Base-by-base conservation (phyloP, 1,139 yeast species). In the Geotrichum carabidarum region DNA sequence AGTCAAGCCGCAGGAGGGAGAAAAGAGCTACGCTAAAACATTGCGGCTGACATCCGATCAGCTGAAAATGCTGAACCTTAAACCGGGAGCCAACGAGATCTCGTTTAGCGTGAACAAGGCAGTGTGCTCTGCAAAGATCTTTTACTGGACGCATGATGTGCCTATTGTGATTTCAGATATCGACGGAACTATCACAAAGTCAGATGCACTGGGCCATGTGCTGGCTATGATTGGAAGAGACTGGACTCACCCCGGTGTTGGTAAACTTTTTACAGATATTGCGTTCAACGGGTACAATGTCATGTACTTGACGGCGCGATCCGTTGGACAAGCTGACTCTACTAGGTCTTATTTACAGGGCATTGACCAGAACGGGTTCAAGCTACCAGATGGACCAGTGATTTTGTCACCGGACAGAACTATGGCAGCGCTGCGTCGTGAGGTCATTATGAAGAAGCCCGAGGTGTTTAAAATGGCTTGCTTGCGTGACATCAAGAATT, bases 391-490 rank as follows among this genome's bases (percentile, higher is more conserved):
- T 12, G 99, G 99, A 0, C 99, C 99, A 0, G 99, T 94, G 2
- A 90, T 94, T 49, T 73, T 94, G 53, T 87, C 96, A 47, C 99
- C 99, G 0, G 99, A 94, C 70, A 73, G 99, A 62, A 93, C 98
- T 0, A 89, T 94, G 76, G 99, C 99, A 1, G 99, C 99, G 0
- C 73, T 94, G 55, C 79, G 80, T 62, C 77, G 99, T 60, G 99
- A 94, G 66, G 95, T 94, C 44, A 93, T 94, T 50, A 74, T 93
- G 67, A 87, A 90, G 62, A 91, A 93, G 66, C 99, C 99, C 0
- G 99, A 94, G 68, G 95, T 94, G 35, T 94, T 94, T 75, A 94
- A 94, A 66, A 94, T 94, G 94, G 95, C 99, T 0, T 93, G 99
- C 71, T 75, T 94, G 59, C 82, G 85, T 52, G 99, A 94, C 72